phyloP scores from a whole-genome alignment of 148 eudicot genomes.

The Vaccinium myrtillus region DNA sequence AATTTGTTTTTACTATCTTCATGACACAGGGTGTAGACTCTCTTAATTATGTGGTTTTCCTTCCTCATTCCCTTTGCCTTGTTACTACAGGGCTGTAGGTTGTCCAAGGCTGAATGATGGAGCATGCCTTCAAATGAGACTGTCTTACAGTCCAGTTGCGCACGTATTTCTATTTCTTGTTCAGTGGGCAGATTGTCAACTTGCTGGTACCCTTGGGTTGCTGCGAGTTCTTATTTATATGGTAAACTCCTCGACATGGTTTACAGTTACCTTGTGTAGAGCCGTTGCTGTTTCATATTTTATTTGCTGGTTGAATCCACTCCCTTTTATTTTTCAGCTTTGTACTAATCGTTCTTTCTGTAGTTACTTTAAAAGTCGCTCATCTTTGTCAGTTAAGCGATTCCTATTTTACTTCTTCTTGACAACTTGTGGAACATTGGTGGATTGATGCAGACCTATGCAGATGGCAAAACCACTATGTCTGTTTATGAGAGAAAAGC shows the following conservation, averaged over 20 bases:
- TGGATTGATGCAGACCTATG: conserved; percentile 45
- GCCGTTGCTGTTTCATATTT: not conserved
- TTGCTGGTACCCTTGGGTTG: conserved; percentile 38
- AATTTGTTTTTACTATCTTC: not conserved
- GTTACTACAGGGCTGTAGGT: conserved; percentile 27
- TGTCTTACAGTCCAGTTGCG: conserved; percentile 37
- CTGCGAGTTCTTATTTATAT: conserved; percentile 33
- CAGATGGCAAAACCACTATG: conserved; percentile 68
- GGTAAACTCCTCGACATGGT: conserved; percentile 21
- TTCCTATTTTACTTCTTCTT: conserved; percentile 12
- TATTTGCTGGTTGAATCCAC: not conserved
- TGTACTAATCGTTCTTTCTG: not conserved
- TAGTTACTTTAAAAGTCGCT: not conserved
- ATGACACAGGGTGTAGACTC: not conserved
- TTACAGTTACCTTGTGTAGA: not conserved
- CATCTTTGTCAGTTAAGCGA: not conserved
- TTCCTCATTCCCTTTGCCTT: not conserved
- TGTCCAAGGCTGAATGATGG: conserved; percentile 30
- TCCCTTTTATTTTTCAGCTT: conserved; percentile 4
- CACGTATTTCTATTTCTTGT: conserved; percentile 28
- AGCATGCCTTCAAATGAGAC: conserved; percentile 37
- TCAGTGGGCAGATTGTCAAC: conserved; percentile 37
- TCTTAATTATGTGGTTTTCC: not conserved
- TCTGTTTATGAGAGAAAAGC: conserved; percentile 67
- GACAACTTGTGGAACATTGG: not conserved